A percentile compares a stretch with the other conserved stretches of the same genome.
Evolutionary conservation across 805 yeast genomes (phyloP).

Genomic region (Torulaspora maleeae): DNA sequence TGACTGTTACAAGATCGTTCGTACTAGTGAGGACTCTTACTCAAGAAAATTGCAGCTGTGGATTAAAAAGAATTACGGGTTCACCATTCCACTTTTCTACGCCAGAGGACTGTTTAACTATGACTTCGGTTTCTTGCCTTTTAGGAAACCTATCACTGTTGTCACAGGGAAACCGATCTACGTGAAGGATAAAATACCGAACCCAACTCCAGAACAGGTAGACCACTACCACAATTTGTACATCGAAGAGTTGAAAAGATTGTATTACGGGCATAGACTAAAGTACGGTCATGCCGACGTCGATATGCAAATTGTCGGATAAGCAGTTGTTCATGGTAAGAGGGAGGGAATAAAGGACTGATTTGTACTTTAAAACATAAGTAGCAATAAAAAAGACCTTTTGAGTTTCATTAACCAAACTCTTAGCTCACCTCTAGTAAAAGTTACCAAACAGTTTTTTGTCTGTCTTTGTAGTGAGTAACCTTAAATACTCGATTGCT

Average conservation of each 20-base stretch:
- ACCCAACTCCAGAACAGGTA: slow-evolving; percentile 47
- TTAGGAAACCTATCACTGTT: slow-evolving; percentile 69
- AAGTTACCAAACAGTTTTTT: no score
- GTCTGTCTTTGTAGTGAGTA: no score
- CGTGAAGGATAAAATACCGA: slow-evolving; percentile 44
- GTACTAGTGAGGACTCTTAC: slow-evolving; percentile 42
- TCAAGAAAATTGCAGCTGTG: slow-evolving; percentile 60
- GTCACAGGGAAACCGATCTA: slow-evolving; percentile 68
- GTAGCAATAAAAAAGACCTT: not conserved
- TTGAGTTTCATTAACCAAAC: no score
- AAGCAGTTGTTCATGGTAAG: not conserved
- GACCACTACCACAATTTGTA: slow-evolving; percentile 71
- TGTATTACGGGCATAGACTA: slow-evolving; percentile 64
- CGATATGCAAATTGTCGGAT: slow-evolving; percentile 30
- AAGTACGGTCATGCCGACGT: slow-evolving; percentile 37
- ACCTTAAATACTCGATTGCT: not conserved
- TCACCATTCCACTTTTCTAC: slow-evolving; percentile 85
- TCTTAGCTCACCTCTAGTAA: no score
- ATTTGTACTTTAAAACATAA: not conserved
- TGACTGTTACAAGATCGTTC: slow-evolving; percentile 50
- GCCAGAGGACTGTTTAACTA: slow-evolving; percentile 91
- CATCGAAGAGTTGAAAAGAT: slow-evolving; percentile 52
- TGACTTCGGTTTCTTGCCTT: slow-evolving; percentile 88
- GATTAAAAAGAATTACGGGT: slow-evolving; percentile 67
- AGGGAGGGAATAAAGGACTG: not conserved